Evolutionary conservation across 306 rosid genomes (phyloP), one percentile per base, ranked within the genome.

Genomic region (Carpinus fangiana): DNA sequence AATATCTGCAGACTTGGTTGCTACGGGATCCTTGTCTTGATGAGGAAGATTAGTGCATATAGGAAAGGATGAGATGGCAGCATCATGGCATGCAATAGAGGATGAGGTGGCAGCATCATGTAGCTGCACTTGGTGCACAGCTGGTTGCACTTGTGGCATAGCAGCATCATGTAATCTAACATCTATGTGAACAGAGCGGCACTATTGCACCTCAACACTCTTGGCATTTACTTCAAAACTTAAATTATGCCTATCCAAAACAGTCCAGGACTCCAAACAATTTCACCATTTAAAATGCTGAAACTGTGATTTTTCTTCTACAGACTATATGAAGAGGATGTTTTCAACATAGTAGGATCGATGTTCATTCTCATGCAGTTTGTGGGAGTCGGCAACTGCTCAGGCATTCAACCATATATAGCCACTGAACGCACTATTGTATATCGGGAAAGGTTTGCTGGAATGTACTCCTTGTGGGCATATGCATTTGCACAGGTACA

Each of bases 401-500:
- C 78, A 17, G 12, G 76, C 11, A 68, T 76, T 50, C 18, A 62
- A 60, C 84, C 84, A 14, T 60, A 53, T 59, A 43, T 56, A 9
- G 71, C 70, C 72, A 65, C 84, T 11, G 81, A 83, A 56, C 84
- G 87, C 21, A 66, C 38, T 18, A 16, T 80, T 36, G 78, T 76
- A 45, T 84, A 79, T 45, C 60, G 84, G 10, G 87, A 84, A 62
- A 54, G 81, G 51, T 79, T 83, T 79, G 72, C 87, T 21, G 81
- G 87, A 56, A 83, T 83, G 84, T 80, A 84, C 52, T 84, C 84
- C 2, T 72, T 75, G 1, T 76, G 79, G 76, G 77, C 82, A 18
- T 72, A 80, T 20, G 67, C 84, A 56, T 28, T 76, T 65, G 73
- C 87, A 23, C 84, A 79, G 84, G 82, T 80, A n/a, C 20, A 38